These are phyloP conservation scores for Aspergillus sp. DNA, from an alignment of 2,329 filamentous ascomycete species.

Conservation along the genomic window DNA sequence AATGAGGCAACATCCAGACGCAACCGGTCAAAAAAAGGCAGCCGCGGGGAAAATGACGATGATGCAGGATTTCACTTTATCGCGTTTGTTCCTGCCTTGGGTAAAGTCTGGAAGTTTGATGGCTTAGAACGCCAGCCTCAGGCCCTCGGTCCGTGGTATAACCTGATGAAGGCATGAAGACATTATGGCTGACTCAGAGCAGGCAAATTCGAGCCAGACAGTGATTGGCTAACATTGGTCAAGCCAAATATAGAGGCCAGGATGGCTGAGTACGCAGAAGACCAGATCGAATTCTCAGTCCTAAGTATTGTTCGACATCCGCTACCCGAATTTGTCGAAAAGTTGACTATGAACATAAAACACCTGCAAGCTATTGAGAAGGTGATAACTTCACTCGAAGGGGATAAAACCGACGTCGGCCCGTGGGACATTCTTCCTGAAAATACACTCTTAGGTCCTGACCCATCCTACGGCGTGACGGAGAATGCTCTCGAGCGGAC, in stretches of 20 bases:
- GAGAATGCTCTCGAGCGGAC: constrained; percentile 39
- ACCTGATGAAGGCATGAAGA: neutral
- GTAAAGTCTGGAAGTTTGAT: constrained; percentile 84
- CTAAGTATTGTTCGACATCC: constrained; percentile 75
- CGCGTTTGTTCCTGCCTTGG: constrained; percentile 79
- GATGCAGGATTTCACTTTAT: constrained; percentile 85
- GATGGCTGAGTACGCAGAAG: constrained; percentile 69
- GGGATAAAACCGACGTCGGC: neutral
- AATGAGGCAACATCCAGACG: constrained; percentile 48
- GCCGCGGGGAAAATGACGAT: constrained; percentile 52
- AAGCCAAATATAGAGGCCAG: constrained; percentile 67
- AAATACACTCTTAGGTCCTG: constrained; percentile 38
- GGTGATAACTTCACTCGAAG: constrained; percentile 22
- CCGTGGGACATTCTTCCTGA: constrained; percentile 19
- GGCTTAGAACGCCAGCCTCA: constrained; percentile 76
- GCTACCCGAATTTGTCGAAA: constrained; percentile 51
- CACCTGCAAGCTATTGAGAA: constrained; percentile 46
- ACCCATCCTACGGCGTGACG: constrained; percentile 42
- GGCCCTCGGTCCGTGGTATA: constrained; percentile 56
- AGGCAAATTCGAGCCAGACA: constrained; percentile 46
- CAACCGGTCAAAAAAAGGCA: constrained; percentile 39
- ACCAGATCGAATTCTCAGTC: constrained; percentile 74
- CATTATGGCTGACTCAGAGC: constrained; percentile 3
- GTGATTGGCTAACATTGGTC: constrained; percentile 70
- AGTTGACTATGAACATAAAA: constrained; percentile 53